Evolutionary conservation across 2,329 filamentous ascomycete genomes (phyloP).

Genomic region (Sclerotinia borealis): DNA sequence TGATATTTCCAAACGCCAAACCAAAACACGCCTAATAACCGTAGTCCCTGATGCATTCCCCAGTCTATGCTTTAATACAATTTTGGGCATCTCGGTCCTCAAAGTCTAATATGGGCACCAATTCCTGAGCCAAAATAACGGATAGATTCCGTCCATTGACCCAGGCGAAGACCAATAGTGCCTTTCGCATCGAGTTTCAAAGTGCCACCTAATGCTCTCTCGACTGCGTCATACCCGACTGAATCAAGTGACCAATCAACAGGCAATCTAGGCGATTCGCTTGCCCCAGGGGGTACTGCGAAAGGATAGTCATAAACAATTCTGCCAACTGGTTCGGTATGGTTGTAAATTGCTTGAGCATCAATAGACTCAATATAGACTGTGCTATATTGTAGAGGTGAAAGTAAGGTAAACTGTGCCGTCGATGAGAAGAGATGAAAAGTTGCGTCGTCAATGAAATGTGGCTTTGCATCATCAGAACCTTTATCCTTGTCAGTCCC

Average conservation of each 20-base stretch:
- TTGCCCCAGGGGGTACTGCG: constrained; percentile 67
- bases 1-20: constrained; percentile 4
- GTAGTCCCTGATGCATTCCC: neutral
- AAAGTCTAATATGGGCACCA: constrained; percentile 56
- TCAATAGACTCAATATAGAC: constrained; percentile 74
- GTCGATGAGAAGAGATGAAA: constrained; percentile 84
- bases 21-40: neutral
- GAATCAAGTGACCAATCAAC: constrained; percentile 73
- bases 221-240: constrained; percentile 77
- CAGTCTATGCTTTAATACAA: neutral
- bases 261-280: constrained; percentile 68
- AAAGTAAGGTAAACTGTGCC: constrained; percentile 75
- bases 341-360: constrained; percentile 80
- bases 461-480: constrained; percentile 40
- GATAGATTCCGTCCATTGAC: constrained; percentile 66
- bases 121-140: constrained; percentile 67
- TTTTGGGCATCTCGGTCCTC: constrained; percentile 14
- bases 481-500: constrained; percentile 36
- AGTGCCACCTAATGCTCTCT: constrained; percentile 70
- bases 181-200: constrained; percentile 76
- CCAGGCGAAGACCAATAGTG: constrained; percentile 66
- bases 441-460: constrained; percentile 79
- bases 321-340: constrained; percentile 67
- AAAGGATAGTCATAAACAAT: constrained; percentile 74
- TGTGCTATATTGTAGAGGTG: constrained; percentile 67